phyloP scores from a whole-genome alignment of 139 green algal species.

The Gonium pectorale region DNA sequence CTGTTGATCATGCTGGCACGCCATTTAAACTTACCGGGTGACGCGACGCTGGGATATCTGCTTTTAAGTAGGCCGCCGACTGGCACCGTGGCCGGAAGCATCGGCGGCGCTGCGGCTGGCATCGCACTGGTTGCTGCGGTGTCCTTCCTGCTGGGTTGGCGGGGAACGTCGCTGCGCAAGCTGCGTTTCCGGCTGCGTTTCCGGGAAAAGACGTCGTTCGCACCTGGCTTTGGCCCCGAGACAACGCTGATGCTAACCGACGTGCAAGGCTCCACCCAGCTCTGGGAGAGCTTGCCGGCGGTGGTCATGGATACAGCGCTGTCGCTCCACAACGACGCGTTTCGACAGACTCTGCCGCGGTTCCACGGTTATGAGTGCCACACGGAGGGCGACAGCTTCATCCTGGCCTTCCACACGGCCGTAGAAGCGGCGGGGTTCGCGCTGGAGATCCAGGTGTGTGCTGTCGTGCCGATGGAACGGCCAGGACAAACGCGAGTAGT shows the following conservation, averaged over 20 bases:
- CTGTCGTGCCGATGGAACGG: too few relatives aligned
- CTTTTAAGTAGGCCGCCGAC: too few relatives aligned
- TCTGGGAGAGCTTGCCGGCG: constrained; percentile 36
- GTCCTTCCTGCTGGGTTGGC: neutral
- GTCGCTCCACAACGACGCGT: constrained; percentile 36
- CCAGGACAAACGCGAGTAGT: too few relatives aligned
- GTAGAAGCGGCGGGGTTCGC: constrained; percentile 37
- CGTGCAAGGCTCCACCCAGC: constrained; percentile 31
- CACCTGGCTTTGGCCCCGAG: constrained; percentile 27
- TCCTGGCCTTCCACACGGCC: constrained; percentile 29
- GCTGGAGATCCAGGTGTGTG: constrained; percentile 36
- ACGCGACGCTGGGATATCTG: too few relatives aligned
- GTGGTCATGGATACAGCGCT: constrained; percentile 33
- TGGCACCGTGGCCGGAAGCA: too few relatives aligned
- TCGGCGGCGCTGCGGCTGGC: neutral
- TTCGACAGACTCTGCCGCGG: constrained; percentile 32
- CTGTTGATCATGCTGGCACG: neutral
- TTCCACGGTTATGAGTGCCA: constrained; percentile 31
- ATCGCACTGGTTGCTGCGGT: neutral
- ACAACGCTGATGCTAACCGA: constrained; percentile 46
- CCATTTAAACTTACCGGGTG: too few relatives aligned
- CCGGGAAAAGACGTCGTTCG: neutral
- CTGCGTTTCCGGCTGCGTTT: neutral
- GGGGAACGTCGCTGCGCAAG: neutral
- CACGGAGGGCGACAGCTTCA: constrained; percentile 37